A percentile compares a stretch with the other conserved stretches of the same genome.
Evolutionary conservation across 176 grass and related monocot genomes (phyloP).

Genomic region (Luzula sylvatica): DNA sequence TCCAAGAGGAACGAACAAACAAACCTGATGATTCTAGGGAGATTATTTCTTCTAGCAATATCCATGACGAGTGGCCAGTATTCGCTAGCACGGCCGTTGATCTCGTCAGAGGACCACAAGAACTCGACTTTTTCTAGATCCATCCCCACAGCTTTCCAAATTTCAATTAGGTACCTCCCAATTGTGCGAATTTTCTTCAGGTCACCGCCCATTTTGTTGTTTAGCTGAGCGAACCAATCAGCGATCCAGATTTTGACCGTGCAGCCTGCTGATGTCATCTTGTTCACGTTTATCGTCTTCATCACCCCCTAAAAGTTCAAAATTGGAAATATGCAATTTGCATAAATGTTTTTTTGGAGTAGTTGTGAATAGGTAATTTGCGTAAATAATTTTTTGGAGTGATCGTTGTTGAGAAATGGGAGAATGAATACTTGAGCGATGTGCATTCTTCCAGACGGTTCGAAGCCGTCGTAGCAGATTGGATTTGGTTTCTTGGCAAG

Average conservation of each 20-base stretch:
- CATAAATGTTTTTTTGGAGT: too few species aligned
- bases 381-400: too few species aligned
- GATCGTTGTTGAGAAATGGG: neutral
- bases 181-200: too few species aligned
- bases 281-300: too few species aligned
- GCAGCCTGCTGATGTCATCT: constrained; percentile 56
- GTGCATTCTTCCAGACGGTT: constrained; percentile 78
- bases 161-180: too few species aligned
- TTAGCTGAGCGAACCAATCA: constrained; percentile 84
- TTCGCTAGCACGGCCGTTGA: constrained; percentile 45
- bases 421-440: too few species aligned
- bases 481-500: constrained; percentile 53
- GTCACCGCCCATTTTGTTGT: too few species aligned
- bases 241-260: constrained; percentile 86
- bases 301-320: too few species aligned
- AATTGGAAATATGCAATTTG: neutral
- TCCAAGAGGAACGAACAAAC: constrained; percentile 39
- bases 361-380: too few species aligned
- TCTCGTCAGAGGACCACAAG: constrained; percentile 86
- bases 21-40: constrained; percentile 58
- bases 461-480: constrained; percentile 75
- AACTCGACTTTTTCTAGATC: too few species aligned
- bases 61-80: constrained; percentile 93
- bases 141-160: too few species aligned
- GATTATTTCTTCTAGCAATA: constrained; percentile 60